Evolutionary conservation across 306 rosid species (phyloP).

Genomic region (Cajanus cajan): DNA sequence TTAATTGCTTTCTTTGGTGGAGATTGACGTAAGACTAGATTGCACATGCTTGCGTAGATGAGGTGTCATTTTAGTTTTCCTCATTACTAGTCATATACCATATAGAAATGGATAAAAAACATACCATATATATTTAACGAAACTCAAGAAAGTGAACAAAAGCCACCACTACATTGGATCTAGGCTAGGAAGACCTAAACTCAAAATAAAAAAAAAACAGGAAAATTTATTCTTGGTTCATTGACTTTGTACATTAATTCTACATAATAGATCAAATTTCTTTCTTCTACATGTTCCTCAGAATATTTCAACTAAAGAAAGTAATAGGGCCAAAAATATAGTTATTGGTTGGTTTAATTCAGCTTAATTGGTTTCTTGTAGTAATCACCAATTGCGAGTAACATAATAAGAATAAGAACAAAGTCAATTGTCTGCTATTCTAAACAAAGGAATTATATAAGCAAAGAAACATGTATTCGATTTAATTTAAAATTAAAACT

Average conservation of each 20-base stretch:
- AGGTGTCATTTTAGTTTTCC: conserved; percentile 9
- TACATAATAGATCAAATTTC: not conserved
- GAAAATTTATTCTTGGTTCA: not conserved
- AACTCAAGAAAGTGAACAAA: not conserved
- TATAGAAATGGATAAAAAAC: no score
- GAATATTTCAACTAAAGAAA: conserved; percentile 4
- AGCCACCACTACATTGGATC: conserved; percentile 14
- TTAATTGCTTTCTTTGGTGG: conserved; percentile 20
- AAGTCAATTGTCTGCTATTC: not conserved
- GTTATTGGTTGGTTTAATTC: not conserved
- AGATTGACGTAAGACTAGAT: conserved; percentile 28
- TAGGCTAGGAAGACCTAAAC: not conserved
- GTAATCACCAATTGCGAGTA: conserved; percentile 9
- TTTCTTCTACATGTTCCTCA: not conserved
- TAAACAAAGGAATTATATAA: not conserved
- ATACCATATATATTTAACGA: conserved; percentile 12
- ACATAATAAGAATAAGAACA: not conserved
- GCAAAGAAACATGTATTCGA: not conserved
- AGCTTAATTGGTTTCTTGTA: conserved; percentile 3
- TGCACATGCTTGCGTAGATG: conserved; percentile 34
- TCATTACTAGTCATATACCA: not conserved
- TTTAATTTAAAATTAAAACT: not conserved
- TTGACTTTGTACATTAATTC: conserved; percentile 23
- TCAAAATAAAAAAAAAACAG: not conserved
- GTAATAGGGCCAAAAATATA: not conserved